These are phyloP conservation scores for Paraconiothyrium sp. DNA, from an alignment of 2,329 filamentous ascomycete species.

Conservation along the genomic window DNA sequence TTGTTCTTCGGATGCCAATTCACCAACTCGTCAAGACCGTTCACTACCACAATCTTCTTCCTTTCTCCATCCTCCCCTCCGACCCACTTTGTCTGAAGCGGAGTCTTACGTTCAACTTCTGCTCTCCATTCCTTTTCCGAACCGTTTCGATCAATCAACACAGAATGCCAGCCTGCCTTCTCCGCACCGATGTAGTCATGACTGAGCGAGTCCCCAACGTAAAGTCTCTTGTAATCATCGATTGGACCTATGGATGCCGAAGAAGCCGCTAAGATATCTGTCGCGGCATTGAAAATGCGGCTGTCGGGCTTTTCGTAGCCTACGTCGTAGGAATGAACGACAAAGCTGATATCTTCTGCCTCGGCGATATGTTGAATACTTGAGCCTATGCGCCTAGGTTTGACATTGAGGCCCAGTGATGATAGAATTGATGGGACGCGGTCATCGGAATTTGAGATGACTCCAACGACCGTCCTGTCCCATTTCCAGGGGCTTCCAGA, in stretches of 20 bases:
- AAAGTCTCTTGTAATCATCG: constrained; percentile 54
- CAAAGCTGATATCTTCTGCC: constrained; percentile 62
- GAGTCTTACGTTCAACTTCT: not conserved
- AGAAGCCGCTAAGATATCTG: constrained; percentile 40
- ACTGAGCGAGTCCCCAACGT: constrained; percentile 64
- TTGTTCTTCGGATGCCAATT: not conserved
- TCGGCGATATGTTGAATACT: constrained; percentile 31
- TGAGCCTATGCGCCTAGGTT: constrained; percentile 28
- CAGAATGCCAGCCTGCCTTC: constrained; percentile 58
- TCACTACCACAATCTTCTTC: not conserved
- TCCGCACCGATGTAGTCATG: constrained; percentile 62
- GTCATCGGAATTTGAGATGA: constrained; percentile 72
- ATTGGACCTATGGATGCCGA: constrained; percentile 5
- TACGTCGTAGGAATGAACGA: constrained; percentile 71
- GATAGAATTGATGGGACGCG: constrained; percentile 64
- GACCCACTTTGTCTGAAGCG: constrained; percentile 9
- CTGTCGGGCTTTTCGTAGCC: constrained; percentile 67
- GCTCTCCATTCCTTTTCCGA: not conserved
- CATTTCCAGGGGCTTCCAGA: constrained; percentile 42
- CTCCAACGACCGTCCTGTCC: constrained; percentile 60
- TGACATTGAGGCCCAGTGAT: constrained; percentile 63
- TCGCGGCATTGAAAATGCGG: constrained; percentile 66
- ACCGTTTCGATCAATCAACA: constrained; percentile 53
- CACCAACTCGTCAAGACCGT: constrained; percentile 4
- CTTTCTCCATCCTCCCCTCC: not conserved